A percentile compares a stretch with the other conserved stretches of the same genome.
Evolutionary conservation across 768 basidiomycete species (phyloP).

Genomic region (Termitomyces heimii): DNA sequence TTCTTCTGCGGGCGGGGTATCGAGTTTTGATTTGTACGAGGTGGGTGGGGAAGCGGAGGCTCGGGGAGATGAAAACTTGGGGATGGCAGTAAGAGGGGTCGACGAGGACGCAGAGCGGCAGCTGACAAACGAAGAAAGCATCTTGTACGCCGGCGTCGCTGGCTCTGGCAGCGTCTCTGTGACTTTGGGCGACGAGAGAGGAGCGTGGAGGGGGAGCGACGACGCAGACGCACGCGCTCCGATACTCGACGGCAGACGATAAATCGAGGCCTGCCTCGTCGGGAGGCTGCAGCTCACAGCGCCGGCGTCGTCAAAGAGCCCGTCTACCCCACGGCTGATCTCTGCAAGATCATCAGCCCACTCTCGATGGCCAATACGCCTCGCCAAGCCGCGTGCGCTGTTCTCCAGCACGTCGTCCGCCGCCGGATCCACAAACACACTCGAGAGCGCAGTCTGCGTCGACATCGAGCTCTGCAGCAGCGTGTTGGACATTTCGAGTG

Average conservation of each 20-base stretch:
- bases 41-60: slow-evolving; percentile 3
- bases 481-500: slow-evolving; percentile 80
- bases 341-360: slow-evolving; percentile 70
- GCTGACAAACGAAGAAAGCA: slow-evolving; percentile 52
- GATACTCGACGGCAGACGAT: slow-evolving; percentile 64
- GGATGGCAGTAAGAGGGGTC: background rate
- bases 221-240: slow-evolving; percentile 45
- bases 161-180: slow-evolving; percentile 34
- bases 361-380: slow-evolving; percentile 40
- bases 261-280: slow-evolving; percentile 13
- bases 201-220: slow-evolving; percentile 11
- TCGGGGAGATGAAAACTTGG: slow-evolving; percentile 24
- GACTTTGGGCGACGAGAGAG: slow-evolving; percentile 23
- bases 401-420: slow-evolving; percentile 42
- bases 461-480: slow-evolving; percentile 72
- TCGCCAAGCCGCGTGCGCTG: slow-evolving; percentile 46
- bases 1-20: slow-evolving; percentile 57
- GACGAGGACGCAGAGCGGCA: slow-evolving; percentile 12
- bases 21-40: slow-evolving; percentile 8
- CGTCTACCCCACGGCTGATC: slow-evolving; percentile 59
- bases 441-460: slow-evolving; percentile 50
- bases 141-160: slow-evolving; percentile 52
- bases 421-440: slow-evolving; percentile 41
- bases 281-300: slow-evolving; percentile 43
- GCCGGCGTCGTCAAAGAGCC: slow-evolving; percentile 35